phyloP scores from a whole-genome alignment of 2,329 filamentous ascomycete genomes.

The Colletotrichum cordylinicola region DNA sequence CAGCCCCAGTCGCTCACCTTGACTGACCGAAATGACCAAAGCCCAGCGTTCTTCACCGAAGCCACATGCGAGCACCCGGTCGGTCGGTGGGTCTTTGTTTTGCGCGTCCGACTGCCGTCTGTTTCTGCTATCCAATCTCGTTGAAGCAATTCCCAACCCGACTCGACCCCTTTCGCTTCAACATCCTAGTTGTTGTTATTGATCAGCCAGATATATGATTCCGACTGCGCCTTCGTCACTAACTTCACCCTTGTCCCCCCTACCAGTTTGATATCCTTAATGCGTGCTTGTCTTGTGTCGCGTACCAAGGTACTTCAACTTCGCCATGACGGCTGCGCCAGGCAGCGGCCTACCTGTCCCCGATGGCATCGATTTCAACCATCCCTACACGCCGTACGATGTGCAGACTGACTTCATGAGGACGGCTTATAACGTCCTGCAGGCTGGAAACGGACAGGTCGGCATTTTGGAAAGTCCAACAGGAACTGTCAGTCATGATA shows the following conservation, averaged over 20 bases:
- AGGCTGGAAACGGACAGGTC: constrained; percentile 73
- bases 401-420: constrained; percentile 91
- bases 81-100: background rate
- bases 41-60: background rate
- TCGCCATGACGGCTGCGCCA: background rate
- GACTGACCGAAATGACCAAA: background rate
- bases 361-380: constrained; percentile 72
- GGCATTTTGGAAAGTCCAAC: constrained; percentile 95
- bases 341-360: constrained; percentile 28
- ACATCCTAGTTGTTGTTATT: background rate
- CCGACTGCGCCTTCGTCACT: background rate
- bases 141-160: background rate
- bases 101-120: background rate
- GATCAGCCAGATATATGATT: background rate
- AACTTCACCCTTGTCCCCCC: background rate
- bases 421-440: constrained; percentile 78
- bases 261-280: background rate
- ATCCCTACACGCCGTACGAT: constrained; percentile 86
- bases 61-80: background rate
- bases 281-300: background rate
- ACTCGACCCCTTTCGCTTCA: background rate
- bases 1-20: background rate
- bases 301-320: background rate
- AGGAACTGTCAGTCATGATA: constrained; percentile 61
- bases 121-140: background rate